A percentile compares a stretch with the other conserved stretches of the same genome.
phyloP scores from a whole-genome alignment of 2,329 filamentous ascomycete species.

The Botryosphaeria dothidea region DNA sequence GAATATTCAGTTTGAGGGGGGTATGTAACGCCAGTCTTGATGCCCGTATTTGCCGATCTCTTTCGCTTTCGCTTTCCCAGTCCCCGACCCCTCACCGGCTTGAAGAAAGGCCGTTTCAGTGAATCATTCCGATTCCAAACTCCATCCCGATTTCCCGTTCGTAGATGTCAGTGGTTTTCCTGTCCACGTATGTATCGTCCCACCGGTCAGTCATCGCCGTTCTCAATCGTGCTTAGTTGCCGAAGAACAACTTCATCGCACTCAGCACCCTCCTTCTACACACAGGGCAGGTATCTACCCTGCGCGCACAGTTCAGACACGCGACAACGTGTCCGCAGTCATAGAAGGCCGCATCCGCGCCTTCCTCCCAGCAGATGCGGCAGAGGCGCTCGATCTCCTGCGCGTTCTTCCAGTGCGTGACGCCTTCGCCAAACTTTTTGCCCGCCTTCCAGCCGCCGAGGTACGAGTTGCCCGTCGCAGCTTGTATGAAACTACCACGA shows the following conservation, averaged over 20 bases:
- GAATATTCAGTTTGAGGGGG: background rate
- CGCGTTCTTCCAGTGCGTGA: slow-evolving; percentile 62
- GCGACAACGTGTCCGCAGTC: slow-evolving; percentile 65
- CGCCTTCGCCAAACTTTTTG: slow-evolving; percentile 62
- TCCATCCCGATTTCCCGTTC: background rate
- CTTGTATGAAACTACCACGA: slow-evolving; percentile 58
- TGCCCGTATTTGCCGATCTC: background rate
- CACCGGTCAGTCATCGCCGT: background rate
- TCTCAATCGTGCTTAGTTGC: background rate
- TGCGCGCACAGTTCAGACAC: slow-evolving; percentile 59
- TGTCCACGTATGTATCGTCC: background rate
- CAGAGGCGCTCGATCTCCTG: slow-evolving; percentile 62
- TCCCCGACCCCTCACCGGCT: background rate
- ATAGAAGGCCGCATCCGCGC: slow-evolving; percentile 61
- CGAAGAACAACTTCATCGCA: slow-evolving; percentile 58
- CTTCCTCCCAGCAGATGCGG: slow-evolving; percentile 63
- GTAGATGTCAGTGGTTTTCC: background rate
- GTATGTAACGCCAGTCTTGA: slow-evolving; percentile 18
- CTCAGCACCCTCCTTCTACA: slow-evolving; percentile 59
- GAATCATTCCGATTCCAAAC: background rate
- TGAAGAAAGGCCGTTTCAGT: background rate
- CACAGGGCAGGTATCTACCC: slow-evolving; percentile 62
- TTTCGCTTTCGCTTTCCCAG: background rate
- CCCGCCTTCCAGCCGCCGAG: slow-evolving; percentile 62
- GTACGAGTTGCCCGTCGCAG: slow-evolving; percentile 60